These are phyloP conservation scores for Alternaria ethzedia DNA, from an alignment of 2,329 filamentous ascomycete genomes.

Conservation along the genomic window DNA sequence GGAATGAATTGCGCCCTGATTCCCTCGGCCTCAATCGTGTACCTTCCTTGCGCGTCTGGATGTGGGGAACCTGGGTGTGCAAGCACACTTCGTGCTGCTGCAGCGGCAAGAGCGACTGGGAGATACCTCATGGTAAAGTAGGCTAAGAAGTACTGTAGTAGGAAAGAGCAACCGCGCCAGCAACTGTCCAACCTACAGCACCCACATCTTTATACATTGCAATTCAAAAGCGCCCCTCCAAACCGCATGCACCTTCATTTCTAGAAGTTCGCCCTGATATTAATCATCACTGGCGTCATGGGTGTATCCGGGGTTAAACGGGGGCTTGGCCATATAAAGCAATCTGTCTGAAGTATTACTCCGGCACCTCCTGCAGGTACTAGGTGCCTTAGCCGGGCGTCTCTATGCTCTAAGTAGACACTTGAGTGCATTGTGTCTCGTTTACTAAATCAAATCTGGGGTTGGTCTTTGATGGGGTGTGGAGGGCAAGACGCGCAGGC, in stretches of 20 bases:
- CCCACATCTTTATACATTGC: conserved; percentile 14
- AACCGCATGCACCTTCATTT: conserved; percentile 14
- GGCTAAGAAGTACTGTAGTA: background rate
- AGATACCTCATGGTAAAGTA: conserved; percentile 30
- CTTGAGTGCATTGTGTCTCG: conserved; percentile 2
- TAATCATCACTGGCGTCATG: conserved; percentile 8
- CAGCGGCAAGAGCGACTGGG: conserved; percentile 23
- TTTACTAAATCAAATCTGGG: background rate
- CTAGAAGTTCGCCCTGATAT: conserved; percentile 14
- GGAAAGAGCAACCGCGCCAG: conserved; percentile 7
- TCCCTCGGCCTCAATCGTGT: conserved; percentile 39
- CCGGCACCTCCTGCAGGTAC: conserved; percentile 7
- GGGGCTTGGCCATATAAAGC: conserved; percentile 27
- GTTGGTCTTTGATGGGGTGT: background rate
- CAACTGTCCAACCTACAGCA: conserved; percentile 1
- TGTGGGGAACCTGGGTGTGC: conserved; percentile 20
- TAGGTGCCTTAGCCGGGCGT: conserved; percentile 5
- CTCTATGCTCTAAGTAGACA: background rate
- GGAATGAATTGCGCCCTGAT: conserved; percentile 46
- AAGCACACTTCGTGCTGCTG: conserved; percentile 17
- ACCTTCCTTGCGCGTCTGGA: conserved; percentile 34
- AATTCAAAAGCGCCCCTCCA: background rate
- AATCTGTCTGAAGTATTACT: conserved; percentile 24
- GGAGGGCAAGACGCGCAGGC: background rate
- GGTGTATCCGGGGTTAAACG: conserved; percentile 16